These are phyloP conservation scores for Tuber umbilicatum DNA, from an alignment of 495 filamentous ascomycete species.

Conservation along the genomic window DNA sequence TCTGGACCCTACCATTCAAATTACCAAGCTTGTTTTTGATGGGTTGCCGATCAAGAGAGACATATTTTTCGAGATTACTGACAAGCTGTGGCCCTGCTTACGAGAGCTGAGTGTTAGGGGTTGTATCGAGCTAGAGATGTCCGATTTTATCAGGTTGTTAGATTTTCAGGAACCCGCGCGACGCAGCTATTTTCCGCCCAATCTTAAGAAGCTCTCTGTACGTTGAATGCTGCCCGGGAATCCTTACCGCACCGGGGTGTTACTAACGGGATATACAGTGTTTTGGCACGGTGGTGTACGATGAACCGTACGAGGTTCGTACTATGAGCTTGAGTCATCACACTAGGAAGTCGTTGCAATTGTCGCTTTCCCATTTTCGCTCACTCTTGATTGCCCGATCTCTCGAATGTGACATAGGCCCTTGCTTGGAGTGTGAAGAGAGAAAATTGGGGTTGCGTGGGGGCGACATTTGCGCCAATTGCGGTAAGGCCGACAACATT, in stretches of 20 bases:
- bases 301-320: neutral
- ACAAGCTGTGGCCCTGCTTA: constrained; percentile 7
- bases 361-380: neutral
- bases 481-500: neutral
- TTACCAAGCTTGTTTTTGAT: constrained; percentile 16
- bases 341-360: neutral
- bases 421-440: neutral
- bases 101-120: constrained; percentile 17
- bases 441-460: neutral
- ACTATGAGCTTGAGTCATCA: neutral
- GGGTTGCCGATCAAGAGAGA: constrained; percentile 13
- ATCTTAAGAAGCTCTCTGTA: neutral
- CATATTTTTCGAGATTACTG: constrained; percentile 9
- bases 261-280: neutral
- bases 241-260: neutral
- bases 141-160: constrained; percentile 19
- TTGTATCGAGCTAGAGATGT: constrained; percentile 7
- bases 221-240: neutral
- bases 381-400: neutral
- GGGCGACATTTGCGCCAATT: neutral
- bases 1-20: constrained; percentile 1
- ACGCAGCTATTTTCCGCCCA: neutral
- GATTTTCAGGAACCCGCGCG: neutral
- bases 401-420: neutral
- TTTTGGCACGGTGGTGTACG: neutral